Evolutionary conservation across 768 basidiomycete genomes (phyloP), one percentile per base, ranked within the genome.

Genomic region (Tulasnella sp.): DNA sequence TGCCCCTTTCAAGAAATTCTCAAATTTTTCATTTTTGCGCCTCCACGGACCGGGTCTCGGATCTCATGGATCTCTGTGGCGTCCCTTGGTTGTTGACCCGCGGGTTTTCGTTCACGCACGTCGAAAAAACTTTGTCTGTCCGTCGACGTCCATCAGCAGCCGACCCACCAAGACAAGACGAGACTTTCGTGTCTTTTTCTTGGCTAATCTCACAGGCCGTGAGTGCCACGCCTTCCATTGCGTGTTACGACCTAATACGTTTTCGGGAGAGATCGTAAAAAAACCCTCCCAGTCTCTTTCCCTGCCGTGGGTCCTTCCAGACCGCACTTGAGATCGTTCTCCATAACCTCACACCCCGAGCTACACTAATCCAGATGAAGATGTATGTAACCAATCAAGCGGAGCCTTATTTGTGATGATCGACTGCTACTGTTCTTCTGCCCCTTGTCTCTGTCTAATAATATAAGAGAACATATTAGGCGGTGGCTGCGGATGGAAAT

Each of bases 391-490:
- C 58, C 58, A 34, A 64, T 64, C 31, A 34, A 64, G 58, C 58
- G 58, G 58, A 64, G 58, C 31, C 58, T 64, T 64, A 64, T 64
- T 64, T 64, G 58, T 64, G 58, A 64, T 64, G 58, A 64, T 64
- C 58, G 58, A 64, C 58, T 64, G 22, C 14, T 34, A 29, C 7
- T 58, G 22, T 2, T 12, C 29, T n/a, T 25, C 42, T 1, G 15
- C 42, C 15, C 49, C 19, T 9, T 42, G 42, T 42, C 42, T 58
- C 22, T 58, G n/a, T 64, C 58, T 64, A 64, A 25, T 64, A 64
- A 64, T 64, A 25, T 34, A 64, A 64, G 19, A 49, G 22, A n/a
- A 5, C 39, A 49, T 49, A 49, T 49, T 49, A n/a, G n/a, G n/a
- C n/a, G 42, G 58, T 14, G 58, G 58, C 58, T 64, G 58, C 58